Evolutionary conservation across 306 rosid species (phyloP).

Genomic region (Chamaecrista fasciculata): DNA sequence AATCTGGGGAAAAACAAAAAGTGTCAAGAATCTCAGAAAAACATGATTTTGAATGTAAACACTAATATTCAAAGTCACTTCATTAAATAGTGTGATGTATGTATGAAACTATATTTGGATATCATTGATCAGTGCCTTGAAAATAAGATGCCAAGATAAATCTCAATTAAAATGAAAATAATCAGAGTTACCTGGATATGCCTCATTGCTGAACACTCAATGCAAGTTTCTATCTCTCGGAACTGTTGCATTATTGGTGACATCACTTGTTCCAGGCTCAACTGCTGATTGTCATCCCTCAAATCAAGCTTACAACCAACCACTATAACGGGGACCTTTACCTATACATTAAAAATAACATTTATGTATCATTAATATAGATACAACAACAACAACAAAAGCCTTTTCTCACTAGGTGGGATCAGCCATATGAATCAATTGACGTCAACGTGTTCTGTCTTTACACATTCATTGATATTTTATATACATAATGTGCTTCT

Average conservation of each 20-base stretch:
- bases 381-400: too few relatives aligned
- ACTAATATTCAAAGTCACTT: background rate
- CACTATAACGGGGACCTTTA: constrained; percentile 85
- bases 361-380: constrained; percentile 19
- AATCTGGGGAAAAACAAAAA: constrained; percentile 39
- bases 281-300: constrained; percentile 84
- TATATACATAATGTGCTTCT: background rate
- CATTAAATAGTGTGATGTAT: background rate
- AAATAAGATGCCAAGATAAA: constrained; percentile 1
- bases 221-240: constrained; percentile 97
- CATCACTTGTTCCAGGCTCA: constrained; percentile 91
- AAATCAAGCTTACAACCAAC: constrained; percentile 94
- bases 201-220: constrained; percentile 86
- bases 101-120: constrained; percentile 21
- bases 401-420: too few relatives aligned
- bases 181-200: constrained; percentile 69
- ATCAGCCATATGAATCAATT: too few relatives aligned
- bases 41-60: background rate
- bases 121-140: constrained; percentile 11
- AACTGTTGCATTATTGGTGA: constrained; percentile 97
- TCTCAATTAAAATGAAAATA: background rate
- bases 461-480: too few relatives aligned
- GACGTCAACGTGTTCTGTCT: too few relatives aligned
- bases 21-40: background rate
- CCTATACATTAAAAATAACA: constrained; percentile 51